phyloP scores from a whole-genome alignment of 176 grass and related monocot genomes.

The Triticum dicoccoides region DNA sequence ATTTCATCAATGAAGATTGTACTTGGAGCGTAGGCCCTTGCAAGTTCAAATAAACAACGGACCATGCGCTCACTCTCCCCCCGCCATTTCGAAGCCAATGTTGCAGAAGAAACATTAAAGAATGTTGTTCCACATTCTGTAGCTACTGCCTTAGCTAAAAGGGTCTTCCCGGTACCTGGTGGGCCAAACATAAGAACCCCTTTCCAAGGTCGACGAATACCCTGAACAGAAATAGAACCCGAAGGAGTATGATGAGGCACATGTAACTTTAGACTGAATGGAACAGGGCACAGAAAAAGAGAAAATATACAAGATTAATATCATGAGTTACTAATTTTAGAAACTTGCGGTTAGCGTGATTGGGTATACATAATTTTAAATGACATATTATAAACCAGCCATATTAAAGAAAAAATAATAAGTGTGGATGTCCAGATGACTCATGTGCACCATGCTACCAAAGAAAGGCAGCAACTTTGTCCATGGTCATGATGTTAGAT shows the following conservation, averaged over 20 bases:
- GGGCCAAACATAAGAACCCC: slow-evolving; percentile 99
- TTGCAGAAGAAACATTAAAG: slow-evolving; percentile 99
- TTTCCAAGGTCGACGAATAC: slow-evolving; percentile 99
- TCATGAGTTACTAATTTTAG: slow-evolving; percentile 2
- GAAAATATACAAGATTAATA: not conserved
- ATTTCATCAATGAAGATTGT: slow-evolving; percentile 99
- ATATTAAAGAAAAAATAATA: not conserved
- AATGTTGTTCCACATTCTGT: slow-evolving; percentile 99
- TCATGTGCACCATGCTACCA: not conserved
- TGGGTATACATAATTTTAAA: not conserved
- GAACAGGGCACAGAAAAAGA: not conserved
- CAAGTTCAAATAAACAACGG: slow-evolving; percentile 89
- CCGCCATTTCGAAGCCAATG: slow-evolving; percentile 96
- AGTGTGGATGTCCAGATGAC: not conserved
- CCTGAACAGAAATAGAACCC: slow-evolving; percentile 48
- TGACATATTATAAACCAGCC: not conserved
- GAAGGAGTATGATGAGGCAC: not conserved
- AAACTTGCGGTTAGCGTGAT: not conserved
- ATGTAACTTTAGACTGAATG: slow-evolving; percentile 20
- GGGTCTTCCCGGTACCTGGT: slow-evolving; percentile 95
- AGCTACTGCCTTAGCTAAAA: slow-evolving; percentile 97
- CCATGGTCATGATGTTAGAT: not conserved
- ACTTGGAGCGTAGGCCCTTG: slow-evolving; percentile 92
- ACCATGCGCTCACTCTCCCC: slow-evolving; percentile 98
- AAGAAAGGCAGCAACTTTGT: slow-evolving; percentile 20